Conservation (phyloP, 2,329 filamentous ascomycete species). For the Botryotinia convoluta region DNA sequence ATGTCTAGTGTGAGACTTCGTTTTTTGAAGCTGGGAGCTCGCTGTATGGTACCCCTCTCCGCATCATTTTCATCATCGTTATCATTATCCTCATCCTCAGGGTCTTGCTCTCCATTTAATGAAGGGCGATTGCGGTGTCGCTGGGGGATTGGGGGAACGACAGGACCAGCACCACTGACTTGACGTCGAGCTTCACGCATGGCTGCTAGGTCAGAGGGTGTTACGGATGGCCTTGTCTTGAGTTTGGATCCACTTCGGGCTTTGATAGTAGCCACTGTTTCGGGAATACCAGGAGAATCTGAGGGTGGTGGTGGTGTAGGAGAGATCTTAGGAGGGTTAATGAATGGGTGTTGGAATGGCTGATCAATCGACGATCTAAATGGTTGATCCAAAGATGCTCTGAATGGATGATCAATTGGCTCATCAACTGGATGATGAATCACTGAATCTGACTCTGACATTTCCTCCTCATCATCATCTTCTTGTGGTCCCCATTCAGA, state of each 20-base stretch:
- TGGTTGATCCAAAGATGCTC: conserved; percentile 8
- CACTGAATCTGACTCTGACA: conserved; percentile 79
- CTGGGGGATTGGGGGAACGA: conserved; percentile 59
- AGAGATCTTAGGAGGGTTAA: conserved; percentile 45
- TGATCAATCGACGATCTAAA: conserved; percentile 16
- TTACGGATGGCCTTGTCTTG: conserved; percentile 85
- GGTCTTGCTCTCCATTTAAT: conserved; percentile 43
- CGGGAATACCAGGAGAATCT: conserved; percentile 66
- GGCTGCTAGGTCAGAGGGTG: conserved; percentile 75
- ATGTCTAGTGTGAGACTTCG: conserved; percentile 79
- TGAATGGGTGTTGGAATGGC: conserved; percentile 6
- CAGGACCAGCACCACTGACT: conserved; percentile 71
- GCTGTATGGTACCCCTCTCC: conserved; percentile 40
- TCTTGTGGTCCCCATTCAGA: conserved; percentile 57
- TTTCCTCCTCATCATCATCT: conserved; percentile 45
- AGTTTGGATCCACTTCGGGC: conserved; percentile 75
- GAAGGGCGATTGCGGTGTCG: conserved; percentile 57
- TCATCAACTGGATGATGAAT: conserved; percentile 60
- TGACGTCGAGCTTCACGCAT: conserved; percentile 86
- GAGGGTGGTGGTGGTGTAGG: conserved; percentile 31
- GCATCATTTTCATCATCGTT: conserved; percentile 30
- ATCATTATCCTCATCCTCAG: conserved; percentile 29
- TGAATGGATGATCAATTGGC: conserved; percentile 10
- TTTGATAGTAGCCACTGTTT: conserved; percentile 83
- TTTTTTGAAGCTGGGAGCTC: conserved; percentile 73